Evolutionary conservation across 2,329 filamentous ascomycete genomes (phyloP).

Genomic region (Alternaria atra): DNA sequence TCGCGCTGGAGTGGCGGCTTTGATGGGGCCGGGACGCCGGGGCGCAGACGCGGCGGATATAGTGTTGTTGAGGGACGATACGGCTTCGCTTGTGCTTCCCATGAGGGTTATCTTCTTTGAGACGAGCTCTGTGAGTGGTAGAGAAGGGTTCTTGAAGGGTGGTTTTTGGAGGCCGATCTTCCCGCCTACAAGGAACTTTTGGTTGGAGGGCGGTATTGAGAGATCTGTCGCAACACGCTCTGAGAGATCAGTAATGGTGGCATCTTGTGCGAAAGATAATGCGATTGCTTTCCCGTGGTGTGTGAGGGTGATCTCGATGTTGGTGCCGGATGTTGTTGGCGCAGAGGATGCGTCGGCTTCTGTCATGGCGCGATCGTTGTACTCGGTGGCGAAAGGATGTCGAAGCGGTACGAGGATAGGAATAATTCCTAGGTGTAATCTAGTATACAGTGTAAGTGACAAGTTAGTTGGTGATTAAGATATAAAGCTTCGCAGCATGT

Average conservation of each 20-base stretch:
- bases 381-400: neutral
- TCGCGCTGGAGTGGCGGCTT: conserved; percentile 50
- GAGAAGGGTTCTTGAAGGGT: conserved; percentile 68
- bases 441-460: conserved; percentile 26
- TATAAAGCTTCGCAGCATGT: conserved; percentile 32
- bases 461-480: conserved; percentile 43
- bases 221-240: conserved; percentile 64
- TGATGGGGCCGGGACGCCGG: conserved; percentile 52
- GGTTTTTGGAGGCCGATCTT: conserved; percentile 71
- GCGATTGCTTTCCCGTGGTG: conserved; percentile 63
- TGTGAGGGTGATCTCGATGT: conserved; percentile 58
- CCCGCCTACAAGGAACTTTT: conserved; percentile 72
- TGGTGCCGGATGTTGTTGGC: conserved; percentile 21
- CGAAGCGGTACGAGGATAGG: neutral
- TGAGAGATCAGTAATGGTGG: conserved; percentile 68
- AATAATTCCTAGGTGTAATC: neutral
- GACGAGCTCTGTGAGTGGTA: conserved; percentile 60
- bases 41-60: conserved; percentile 52
- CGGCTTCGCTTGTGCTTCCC: conserved; percentile 68
- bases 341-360: conserved; percentile 16
- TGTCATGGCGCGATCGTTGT: conserved; percentile 20
- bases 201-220: conserved; percentile 68
- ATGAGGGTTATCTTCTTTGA: conserved; percentile 71
- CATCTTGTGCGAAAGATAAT: conserved; percentile 58
- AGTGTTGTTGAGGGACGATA: conserved; percentile 61